Percentiles rank a stretch among this genome's conserved stretches.
Conservation (phyloP, 2,329 filamentous ascomycete genomes). For the Fusarium albidum region DNA sequence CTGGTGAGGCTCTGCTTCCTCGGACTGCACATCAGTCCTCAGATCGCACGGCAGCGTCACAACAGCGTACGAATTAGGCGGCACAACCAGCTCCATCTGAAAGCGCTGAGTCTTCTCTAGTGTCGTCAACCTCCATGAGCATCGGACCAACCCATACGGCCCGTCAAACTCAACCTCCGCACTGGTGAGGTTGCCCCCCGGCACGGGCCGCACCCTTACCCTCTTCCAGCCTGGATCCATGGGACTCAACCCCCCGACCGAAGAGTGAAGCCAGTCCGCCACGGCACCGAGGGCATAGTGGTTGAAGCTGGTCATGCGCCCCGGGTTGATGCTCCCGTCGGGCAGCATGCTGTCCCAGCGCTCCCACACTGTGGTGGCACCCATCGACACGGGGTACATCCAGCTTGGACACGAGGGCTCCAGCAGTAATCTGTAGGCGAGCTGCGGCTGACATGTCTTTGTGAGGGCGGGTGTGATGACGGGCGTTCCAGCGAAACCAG, state of each 20-base stretch:
- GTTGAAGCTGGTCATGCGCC: constrained; percentile 53
- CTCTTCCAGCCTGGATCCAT: constrained; percentile 39
- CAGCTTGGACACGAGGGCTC: constrained; percentile 47
- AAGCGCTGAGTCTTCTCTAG: no score
- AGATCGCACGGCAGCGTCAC: no score
- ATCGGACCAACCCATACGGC: constrained; percentile 32
- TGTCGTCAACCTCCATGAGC: constrained; percentile 20
- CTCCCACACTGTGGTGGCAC: constrained; percentile 53
- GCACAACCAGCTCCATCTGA: no score
- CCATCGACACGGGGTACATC: constrained; percentile 50
- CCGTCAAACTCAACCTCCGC: constrained; percentile 29
- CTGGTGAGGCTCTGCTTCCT: no score
- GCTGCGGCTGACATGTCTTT: constrained; percentile 21
- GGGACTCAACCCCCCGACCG: constrained; percentile 22
- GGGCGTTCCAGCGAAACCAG: constrained; percentile 51
- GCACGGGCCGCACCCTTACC: constrained; percentile 21
- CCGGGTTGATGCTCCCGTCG: constrained; percentile 48
- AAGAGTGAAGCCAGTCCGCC: constrained; percentile 30
- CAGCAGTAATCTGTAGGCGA: constrained; percentile 49
- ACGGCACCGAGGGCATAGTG: constrained; percentile 53
- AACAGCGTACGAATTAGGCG: no score
- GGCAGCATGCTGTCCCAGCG: constrained; percentile 52
- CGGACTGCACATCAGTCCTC: no score
- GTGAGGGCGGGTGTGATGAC: constrained; percentile 35
- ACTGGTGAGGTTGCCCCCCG: constrained; percentile 30